Percentiles rank a stretch among this genome's conserved stretches.
Evolutionary conservation across 2,329 filamentous ascomycete genomes (phyloP).

Genomic region (Epichloe gansuensis): DNA sequence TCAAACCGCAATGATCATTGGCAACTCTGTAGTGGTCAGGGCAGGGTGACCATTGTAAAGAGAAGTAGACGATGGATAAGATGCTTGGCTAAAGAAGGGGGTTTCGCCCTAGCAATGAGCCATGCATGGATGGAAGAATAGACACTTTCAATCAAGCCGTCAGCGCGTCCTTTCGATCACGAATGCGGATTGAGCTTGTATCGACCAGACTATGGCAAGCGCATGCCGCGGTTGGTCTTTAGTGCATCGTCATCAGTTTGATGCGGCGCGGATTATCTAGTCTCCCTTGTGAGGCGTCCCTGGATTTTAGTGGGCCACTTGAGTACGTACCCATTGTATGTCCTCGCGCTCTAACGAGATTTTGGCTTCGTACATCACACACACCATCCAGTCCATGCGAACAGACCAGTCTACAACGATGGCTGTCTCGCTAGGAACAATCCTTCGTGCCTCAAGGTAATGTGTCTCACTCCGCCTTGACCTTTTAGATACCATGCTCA

Average conservation of each 20-base stretch:
- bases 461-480: not conserved
- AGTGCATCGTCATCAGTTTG: slow-evolving; percentile 3
- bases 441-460: slow-evolving; percentile 3
- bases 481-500: not conserved
- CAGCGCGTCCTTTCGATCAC: not conserved
- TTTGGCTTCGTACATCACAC: no score
- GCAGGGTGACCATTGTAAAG: slow-evolving; percentile 11
- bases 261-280: slow-evolving; percentile 8
- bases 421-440: not conserved
- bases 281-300: not conserved
- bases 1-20: slow-evolving; percentile 6
- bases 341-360: no score
- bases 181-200: not conserved
- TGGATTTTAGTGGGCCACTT: not conserved
- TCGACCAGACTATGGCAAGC: not conserved
- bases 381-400: no score
- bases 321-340: not conserved
- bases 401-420: not conserved
- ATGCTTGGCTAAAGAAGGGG: not conserved
- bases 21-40: slow-evolving; percentile 5
- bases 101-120: not conserved
- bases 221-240: not conserved
- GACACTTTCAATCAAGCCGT: not conserved
- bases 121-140: not conserved
- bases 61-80: not conserved